Base-by-base conservation (phyloP, 345 rosid genomes). In the Pugionium cornutum region DNA sequence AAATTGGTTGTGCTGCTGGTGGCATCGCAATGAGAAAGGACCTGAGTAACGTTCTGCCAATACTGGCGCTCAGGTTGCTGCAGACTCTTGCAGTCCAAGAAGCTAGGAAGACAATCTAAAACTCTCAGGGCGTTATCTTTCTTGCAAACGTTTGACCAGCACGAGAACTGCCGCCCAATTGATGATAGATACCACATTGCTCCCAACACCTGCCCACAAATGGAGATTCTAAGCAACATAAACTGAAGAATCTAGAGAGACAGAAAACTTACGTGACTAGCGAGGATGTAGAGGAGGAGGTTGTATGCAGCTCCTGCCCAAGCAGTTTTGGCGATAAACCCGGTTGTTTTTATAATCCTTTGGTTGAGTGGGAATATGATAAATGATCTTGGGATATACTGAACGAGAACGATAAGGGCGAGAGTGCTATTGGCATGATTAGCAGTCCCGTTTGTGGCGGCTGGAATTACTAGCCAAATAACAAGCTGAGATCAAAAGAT, bases 301-400 rank as follows among this genome's bases (percentile, higher is more conserved):
- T 89, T 89, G 73, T 89, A 89, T 0, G 76, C 89, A 72, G 97
- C 97, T 74, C 92, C 95, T 0, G 88, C 82, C 97, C 97, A 89
- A 67, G 91, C 92, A 59, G 95, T 84, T 82, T 74, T 89, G 11
- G 89, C 92, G 8, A 87, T 72, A 53, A 82, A 78, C 8, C 92
- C 97, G 0, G 88, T 83, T 25, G 83, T 84, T 80, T 86, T 87
- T 1, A 90, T 81, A 36, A 90, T 90, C 61, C 79, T 76, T 34
- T 76, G 82, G 58, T 90, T 84, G 58, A 90, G 74, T 9, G 97
- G 97, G 71, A 84, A 86, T 53, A 90, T 90, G 29, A 83, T 77
- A 51, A 87, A 90, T 64, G 87, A 67, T 64, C 97, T 76, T 4
- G 97, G 97, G 73, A 90, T 69, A 75, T 90, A 90, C 56, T 87